A percentile compares a stretch with the other conserved stretches of the same genome.
Evolutionary conservation across 129 eudicot species (phyloP).

Genomic region (Arctium lappa): DNA sequence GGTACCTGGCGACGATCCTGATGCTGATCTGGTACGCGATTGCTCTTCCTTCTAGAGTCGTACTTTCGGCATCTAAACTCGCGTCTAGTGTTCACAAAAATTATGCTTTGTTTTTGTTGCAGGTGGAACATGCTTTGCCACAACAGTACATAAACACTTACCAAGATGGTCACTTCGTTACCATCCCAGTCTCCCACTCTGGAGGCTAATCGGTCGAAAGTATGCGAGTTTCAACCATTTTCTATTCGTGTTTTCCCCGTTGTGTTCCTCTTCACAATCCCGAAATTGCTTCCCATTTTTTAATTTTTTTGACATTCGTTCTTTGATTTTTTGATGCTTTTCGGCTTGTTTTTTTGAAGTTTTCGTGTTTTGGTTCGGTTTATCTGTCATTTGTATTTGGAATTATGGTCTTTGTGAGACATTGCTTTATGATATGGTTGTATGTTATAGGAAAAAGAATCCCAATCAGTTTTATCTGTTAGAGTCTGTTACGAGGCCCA

Average conservation of each 20-base stretch:
- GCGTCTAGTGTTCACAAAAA: not conserved
- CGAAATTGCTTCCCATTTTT: not conserved
- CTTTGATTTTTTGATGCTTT: not conserved
- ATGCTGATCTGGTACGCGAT: constrained; percentile 79
- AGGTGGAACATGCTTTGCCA: constrained; percentile 91
- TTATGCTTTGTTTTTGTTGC: constrained; percentile 16
- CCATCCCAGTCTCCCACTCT: constrained; percentile 87
- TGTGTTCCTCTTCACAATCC: not conserved
- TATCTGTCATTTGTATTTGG: not conserved
- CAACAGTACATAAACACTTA: constrained; percentile 72
- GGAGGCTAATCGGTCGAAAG: constrained; percentile 56
- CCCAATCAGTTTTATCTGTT: no score
- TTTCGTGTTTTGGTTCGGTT: not conserved
- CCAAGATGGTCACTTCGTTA: constrained; percentile 76
- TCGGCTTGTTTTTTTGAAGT: not conserved
- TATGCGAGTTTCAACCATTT: constrained; percentile 18
- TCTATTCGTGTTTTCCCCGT: not conserved
- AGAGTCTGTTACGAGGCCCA: no score
- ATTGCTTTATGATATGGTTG: constrained; percentile 10
- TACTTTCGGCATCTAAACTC: not conserved
- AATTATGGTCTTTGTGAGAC: not conserved
- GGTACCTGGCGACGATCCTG: constrained; percentile 66
- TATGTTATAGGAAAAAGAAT: no score
- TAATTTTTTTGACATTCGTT: not conserved
- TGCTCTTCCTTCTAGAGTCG: not conserved